Base-by-base conservation (phyloP, 495 filamentous ascomycete genomes). In the Penicillium turbatum region DNA sequence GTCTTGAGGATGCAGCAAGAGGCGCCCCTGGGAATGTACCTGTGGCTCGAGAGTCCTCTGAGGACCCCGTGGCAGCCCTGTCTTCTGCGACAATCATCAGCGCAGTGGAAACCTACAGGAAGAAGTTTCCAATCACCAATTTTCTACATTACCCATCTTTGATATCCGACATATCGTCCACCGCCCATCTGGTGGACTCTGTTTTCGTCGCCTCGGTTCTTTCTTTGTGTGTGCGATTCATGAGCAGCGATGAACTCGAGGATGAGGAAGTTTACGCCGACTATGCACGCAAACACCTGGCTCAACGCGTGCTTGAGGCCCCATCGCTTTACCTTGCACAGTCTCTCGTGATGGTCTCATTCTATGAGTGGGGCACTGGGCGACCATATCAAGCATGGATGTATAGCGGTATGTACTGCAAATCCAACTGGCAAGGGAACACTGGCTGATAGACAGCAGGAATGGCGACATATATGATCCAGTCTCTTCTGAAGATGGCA, bases 401-500 rank as follows among this genome's bases (percentile, higher is more conserved):
- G 72, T 76, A 76, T 42, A 76, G 71, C 32, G 72, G 72, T 74
- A 62, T 15, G 56, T 54, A 29, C 43, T 6, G 3, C 7, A 21
- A 19, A 8, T 2, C 7, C 13, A 7, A 30, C 29, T n/a, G 4
- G 27, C n/a, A 5, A 17, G 21, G 12, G 37, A 31, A 42, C 11
- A 8, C 13, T 21, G 17, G 36, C 13, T 38, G 10, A 37, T 21
- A 34, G n/a, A 1, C 13, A 17, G 16, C 49, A 74, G 72, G 72
- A 24, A 76, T 76, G 72, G 72, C 72, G 5, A 76, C 71, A 0
- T 76, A 76, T 30, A 76, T 76, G 72, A 72, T 76, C 15, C 72
- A 76, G 43, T 74, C 72, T 8, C 62, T 76, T 19, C 56, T 76
- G 15, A 74, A 72, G 47, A 76, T 65, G 44, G 64, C 72, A 27